Base-by-base conservation (phyloP, 306 rosid genomes). In the Quercus berberidifolia region DNA sequence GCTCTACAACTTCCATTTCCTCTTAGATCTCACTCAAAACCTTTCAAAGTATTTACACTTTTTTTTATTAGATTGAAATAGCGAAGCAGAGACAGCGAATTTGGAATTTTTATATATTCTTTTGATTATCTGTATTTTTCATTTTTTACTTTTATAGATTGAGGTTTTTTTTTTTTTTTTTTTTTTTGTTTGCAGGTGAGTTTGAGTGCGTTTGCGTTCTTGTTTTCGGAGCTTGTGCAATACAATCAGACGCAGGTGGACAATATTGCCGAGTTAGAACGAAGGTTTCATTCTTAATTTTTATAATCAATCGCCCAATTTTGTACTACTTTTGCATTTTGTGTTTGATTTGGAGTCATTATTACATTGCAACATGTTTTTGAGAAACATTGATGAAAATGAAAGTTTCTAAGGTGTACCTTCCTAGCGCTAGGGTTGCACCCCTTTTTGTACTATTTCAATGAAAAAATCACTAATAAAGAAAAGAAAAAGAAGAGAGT, bases 181-280 rank as follows among this genome's bases (percentile, higher is more conserved):
- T 35, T 33, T 5, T 8, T 35, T 35, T 41, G 17, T 19, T 78
- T 81, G 81, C 91, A 95, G 99, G 99, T 95, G 77, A 95, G 99
- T 81, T 90, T 95, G 93, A 95, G 99, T 82, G 99, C 98, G 18
- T 95, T 93, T 84, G 98, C 98, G 33, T 95, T 95, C 88, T 87
- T 95, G 89, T 95, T 95, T 85, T 95, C 99, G 0, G 99, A 95
- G 92, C 98, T 95, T 80, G 98, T 95, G 83, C 99, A 95, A 87
- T 95, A 93, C 88, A 95, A 95, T 71, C 99, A 95, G 90, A 93
- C 98, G 0, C 99, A 93, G 86, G 98, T 95, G 65, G 98, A 95
- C 82, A 95, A 95, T 76, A 95, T 95, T 68, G 92, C 98, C 26
- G 99, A 95, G 83, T 85, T 95, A 71, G 99, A 95, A 84, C 86